These are phyloP conservation scores for Pezicula neosporulosa DNA, from an alignment of 2,329 filamentous ascomycete species.

Conservation along the genomic window DNA sequence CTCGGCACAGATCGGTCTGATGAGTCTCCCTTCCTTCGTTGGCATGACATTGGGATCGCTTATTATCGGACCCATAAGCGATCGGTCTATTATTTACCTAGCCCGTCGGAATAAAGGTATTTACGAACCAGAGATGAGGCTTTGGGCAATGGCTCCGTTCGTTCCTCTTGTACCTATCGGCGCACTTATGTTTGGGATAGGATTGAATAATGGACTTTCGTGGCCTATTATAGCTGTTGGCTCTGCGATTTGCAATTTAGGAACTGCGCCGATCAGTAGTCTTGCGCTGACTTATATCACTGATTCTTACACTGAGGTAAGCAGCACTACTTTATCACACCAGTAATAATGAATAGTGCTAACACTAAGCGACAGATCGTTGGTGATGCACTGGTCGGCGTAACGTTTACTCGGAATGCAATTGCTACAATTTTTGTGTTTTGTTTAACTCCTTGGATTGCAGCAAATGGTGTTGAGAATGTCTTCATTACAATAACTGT, in stretches of 20 bases:
- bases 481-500: constrained; percentile 37
- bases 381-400: constrained; percentile 40
- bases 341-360: constrained; percentile 1
- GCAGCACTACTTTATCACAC: constrained; percentile 3
- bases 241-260: constrained; percentile 34
- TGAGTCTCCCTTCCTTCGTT: constrained; percentile 36
- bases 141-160: constrained; percentile 31
- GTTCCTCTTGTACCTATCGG: constrained; percentile 28
- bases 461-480: constrained; percentile 28
- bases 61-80: constrained; percentile 31
- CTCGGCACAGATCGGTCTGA: constrained; percentile 33
- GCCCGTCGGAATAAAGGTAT: constrained; percentile 33
- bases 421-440: constrained; percentile 43
- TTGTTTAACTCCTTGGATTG: constrained; percentile 35
- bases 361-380: constrained; percentile 34
- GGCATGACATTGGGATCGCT: constrained; percentile 32
- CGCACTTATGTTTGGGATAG: constrained; percentile 37
- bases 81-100: constrained; percentile 31
- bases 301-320: constrained; percentile 33
- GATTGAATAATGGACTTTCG: constrained; percentile 24
- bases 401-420: constrained; percentile 41
- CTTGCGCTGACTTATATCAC: constrained; percentile 36
- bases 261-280: constrained; percentile 27
- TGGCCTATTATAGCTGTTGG: constrained; percentile 32
- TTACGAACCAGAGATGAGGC: constrained; percentile 39